phyloP scores from a whole-genome alignment of 2,329 filamentous ascomycete species.

The Alternaria sp. region DNA sequence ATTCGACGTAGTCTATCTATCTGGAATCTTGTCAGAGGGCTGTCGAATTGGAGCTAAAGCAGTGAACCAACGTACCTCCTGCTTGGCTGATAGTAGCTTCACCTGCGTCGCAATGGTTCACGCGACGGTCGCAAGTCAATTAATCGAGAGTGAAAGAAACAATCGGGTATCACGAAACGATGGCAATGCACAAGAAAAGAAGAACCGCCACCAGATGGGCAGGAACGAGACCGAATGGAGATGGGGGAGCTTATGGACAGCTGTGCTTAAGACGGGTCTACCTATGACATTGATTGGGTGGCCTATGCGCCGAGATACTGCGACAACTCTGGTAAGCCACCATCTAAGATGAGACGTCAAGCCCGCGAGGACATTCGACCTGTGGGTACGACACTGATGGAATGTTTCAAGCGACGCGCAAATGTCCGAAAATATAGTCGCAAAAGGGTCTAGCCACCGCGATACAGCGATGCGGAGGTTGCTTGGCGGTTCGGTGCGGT shows the following conservation, averaged over 20 bases:
- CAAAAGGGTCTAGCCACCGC: not conserved
- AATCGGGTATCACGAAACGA: constrained; percentile 39
- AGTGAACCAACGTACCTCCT: constrained; percentile 16
- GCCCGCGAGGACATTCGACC: not conserved
- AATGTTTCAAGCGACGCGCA: not conserved
- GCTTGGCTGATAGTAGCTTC: constrained; percentile 19
- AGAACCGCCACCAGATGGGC: constrained; percentile 28
- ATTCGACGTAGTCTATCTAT: not conserved
- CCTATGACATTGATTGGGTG: constrained; percentile 38
- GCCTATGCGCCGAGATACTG: constrained; percentile 35
- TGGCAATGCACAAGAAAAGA: constrained; percentile 21
- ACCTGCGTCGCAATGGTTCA: constrained; percentile 25
- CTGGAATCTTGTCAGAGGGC: not conserved
- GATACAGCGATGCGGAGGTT: constrained; percentile 16
- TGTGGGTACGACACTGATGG: not conserved
- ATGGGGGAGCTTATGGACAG: constrained; percentile 43
- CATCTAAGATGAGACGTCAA: constrained; percentile 16
- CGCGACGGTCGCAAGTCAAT: constrained; percentile 21
- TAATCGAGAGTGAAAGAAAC: constrained; percentile 11
- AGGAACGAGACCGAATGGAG: constrained; percentile 17
- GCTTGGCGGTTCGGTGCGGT: constrained; percentile 28
- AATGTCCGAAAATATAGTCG: not conserved
- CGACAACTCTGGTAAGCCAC: constrained; percentile 20
- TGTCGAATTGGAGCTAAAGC: not conserved
- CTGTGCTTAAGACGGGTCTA: constrained; percentile 41